Evolutionary conservation across 1,284 basidiomycete species (phyloP), one percentile per base, ranked within the genome.

Genomic region (Volvariella volvacea): DNA sequence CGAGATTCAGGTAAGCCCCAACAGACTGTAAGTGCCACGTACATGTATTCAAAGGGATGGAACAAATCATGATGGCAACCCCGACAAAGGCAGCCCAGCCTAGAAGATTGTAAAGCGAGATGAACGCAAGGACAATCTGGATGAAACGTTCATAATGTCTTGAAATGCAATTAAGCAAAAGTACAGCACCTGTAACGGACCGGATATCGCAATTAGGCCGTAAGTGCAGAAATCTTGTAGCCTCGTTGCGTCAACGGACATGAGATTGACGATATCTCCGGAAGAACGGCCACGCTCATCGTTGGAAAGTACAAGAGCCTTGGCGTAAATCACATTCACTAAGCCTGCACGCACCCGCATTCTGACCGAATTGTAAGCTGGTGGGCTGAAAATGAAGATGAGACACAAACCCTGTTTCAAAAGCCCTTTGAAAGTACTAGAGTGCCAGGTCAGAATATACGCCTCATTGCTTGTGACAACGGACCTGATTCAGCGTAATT

Each of bases 51-150:
- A 92, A 57, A 1, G 92, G 92, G 42, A 88, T 68, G 0, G 83
- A 85, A 44, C 91, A 60, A 36, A 92, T 61, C 92, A 98, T 96
- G 58, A 97, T 85, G 0, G 73, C 91, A 2, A 98, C 90, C 9
- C 94, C 94, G 41, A 92, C 86, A 55, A 97, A 93, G 0, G 89
- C 85, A 14, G 89, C 77, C 91, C 91, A 95, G 2, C 93, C 94
- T 16, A 97, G 77, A 16, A 97, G 78, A 50, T 81, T 74, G 61
- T 92, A 92, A 2, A 98, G 73, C 4, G 89, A 93, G 28, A 96
- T 63, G 60, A 98, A 97, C 0, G 94, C 93, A 10, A 97, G 71
- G 4, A 69, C 76, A 51, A 97, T 90, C 81, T 90, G 53, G 6
- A 28, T 28, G 25, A 28, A 28, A 28, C 12, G 12, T 28, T 6